A percentile compares a stretch with the other conserved stretches of the same genome.
phyloP scores from a whole-genome alignment of 345 rosid genomes.

The Eucalyptus sp. region DNA sequence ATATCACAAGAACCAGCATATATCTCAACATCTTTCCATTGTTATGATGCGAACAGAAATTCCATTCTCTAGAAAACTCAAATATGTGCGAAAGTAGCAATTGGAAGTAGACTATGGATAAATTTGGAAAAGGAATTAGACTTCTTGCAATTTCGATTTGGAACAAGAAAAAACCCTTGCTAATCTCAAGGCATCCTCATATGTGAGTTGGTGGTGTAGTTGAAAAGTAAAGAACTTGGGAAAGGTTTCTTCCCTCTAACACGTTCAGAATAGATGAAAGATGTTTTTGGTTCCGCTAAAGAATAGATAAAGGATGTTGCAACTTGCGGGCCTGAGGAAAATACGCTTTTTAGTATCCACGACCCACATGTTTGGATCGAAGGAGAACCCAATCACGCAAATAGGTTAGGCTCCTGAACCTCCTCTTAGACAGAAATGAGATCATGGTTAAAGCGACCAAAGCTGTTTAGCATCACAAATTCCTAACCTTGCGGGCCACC shows the following conservation, averaged over 20 bases:
- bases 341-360: background rate
- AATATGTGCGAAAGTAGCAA: background rate
- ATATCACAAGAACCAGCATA: background rate
- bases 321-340: background rate
- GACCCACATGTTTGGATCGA: background rate
- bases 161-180: background rate
- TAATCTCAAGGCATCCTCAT: background rate
- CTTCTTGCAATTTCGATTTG: background rate
- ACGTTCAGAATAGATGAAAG: background rate
- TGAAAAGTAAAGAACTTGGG: background rate
- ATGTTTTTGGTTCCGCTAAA: background rate
- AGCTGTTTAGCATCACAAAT: background rate
- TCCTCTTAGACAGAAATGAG: background rate
- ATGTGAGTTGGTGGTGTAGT: background rate
- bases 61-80: background rate
- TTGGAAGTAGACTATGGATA: background rate
- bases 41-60: background rate
- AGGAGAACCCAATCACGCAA: background rate
- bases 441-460: background rate
- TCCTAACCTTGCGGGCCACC: slow-evolving; percentile 30
- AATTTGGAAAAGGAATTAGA: background rate
- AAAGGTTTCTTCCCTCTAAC: background rate
- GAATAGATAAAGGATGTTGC: background rate
- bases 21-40: background rate
- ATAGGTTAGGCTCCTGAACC: background rate